Conservation (phyloP, 2,329 filamentous ascomycete species). For the Dothidotthia symphoricarpi region DNA sequence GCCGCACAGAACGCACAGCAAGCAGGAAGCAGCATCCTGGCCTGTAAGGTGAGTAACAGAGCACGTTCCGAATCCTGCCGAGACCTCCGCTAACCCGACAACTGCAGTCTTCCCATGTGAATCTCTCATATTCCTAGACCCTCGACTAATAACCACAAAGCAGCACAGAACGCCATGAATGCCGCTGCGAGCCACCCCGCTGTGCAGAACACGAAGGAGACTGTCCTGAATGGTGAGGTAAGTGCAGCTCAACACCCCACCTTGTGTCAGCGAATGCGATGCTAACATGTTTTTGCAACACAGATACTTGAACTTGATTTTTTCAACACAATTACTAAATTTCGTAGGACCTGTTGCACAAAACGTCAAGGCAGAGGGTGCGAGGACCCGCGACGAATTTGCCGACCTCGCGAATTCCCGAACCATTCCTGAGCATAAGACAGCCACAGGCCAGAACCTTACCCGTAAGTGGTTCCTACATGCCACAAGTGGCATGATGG, state of each 20-base stretch:
- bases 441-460: conserved; percentile 61
- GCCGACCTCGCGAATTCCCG: conserved; percentile 57
- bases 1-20: no score
- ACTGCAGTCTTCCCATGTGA: conserved; percentile 40
- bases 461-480: conserved; percentile 50
- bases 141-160: conserved; percentile 41
- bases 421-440: conserved; percentile 53
- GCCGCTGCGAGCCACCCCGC: conserved; percentile 51
- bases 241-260: conserved; percentile 18
- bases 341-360: conserved; percentile 54
- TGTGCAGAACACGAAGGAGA: conserved; percentile 47
- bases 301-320: conserved; percentile 22
- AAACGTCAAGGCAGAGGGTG: conserved; percentile 56
- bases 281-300: conserved; percentile 33
- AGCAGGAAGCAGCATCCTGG: conserved; percentile 40
- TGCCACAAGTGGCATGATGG: not conserved
- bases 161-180: conserved; percentile 50
- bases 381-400: conserved; percentile 58
- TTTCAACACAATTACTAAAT: conserved; percentile 27
- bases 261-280: conserved; percentile 5
- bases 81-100: conserved; percentile 36
- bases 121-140: conserved; percentile 30
- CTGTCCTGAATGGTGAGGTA: conserved; percentile 47
- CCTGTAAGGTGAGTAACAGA: conserved; percentile 46
- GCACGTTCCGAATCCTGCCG: conserved; percentile 30